Evolutionary conservation across 116 monocot genomes (phyloP).

Genomic region (Trichopus zeylanicus): DNA sequence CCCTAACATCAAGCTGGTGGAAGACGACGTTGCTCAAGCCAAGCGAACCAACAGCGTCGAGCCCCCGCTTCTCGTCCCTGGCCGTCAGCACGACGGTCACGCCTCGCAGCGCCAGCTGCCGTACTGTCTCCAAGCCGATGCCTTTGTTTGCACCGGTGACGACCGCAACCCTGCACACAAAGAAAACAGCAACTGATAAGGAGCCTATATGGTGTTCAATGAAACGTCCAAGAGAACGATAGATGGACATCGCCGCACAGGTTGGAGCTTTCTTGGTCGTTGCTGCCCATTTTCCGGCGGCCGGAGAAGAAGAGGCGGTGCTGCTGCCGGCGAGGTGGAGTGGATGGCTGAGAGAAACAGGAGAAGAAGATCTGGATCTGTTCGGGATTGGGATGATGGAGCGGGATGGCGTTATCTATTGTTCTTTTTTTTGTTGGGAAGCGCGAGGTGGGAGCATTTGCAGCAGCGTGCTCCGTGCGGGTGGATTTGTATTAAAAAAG

Average conservation of each 20-base stretch:
- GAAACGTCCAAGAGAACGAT: neutral
- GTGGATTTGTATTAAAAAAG: too few relatives aligned
- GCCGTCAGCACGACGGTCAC: constrained; percentile 59
- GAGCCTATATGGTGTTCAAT: neutral
- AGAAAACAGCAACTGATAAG: neutral
- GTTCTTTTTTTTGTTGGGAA: too few relatives aligned
- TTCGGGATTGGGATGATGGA: too few relatives aligned
- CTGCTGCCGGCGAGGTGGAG: too few relatives aligned
- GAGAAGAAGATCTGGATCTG: too few relatives aligned
- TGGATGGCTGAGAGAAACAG: too few relatives aligned
- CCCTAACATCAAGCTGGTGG: constrained; percentile 65
- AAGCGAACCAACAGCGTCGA: constrained; percentile 31
- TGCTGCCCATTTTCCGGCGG: too few relatives aligned
- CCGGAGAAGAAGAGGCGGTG: too few relatives aligned
- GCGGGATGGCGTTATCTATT: too few relatives aligned
- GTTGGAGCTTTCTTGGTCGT: neutral
- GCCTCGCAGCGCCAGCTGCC: constrained; percentile 40
- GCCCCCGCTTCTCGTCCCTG: constrained; percentile 44
- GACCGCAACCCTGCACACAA: constrained; percentile 33
- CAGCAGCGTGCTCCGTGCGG: too few relatives aligned
- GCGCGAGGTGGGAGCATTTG: too few relatives aligned
- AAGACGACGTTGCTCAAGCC: constrained; percentile 29
- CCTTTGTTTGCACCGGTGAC: constrained; percentile 81
- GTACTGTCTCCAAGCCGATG: constrained; percentile 51
- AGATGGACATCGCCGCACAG: neutral